Conservation (phyloP, 768 basidiomycete species). For the Asterophora parasitica region DNA sequence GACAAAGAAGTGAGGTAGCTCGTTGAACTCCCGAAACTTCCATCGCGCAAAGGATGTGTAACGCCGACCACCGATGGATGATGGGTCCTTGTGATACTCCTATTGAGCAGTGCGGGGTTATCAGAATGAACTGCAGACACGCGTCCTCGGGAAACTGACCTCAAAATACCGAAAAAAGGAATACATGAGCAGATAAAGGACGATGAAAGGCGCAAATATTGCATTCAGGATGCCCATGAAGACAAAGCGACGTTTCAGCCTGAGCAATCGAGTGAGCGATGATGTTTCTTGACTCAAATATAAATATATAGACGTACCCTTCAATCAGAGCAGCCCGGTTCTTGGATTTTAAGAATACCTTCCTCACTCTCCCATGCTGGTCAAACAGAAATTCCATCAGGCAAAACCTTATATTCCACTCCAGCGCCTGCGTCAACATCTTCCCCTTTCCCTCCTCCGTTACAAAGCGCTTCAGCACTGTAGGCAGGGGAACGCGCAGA, state of each 20-base stretch:
- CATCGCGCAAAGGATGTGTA: conserved; percentile 96
- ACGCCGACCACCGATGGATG: conserved; percentile 84
- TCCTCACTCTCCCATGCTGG: conserved; percentile 80
- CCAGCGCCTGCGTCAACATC: conserved; percentile 82
- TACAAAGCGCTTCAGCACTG: conserved; percentile 46
- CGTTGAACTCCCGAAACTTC: conserved; percentile 99
- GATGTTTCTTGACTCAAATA: neutral
- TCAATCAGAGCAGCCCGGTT: conserved; percentile 75
- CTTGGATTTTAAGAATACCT: conserved; percentile 85
- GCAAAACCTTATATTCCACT: conserved; percentile 97
- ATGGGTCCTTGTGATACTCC: conserved; percentile 99
- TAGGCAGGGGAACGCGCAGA: conserved; percentile 77
- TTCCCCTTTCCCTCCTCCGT: conserved; percentile 60
- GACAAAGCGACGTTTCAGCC: conserved; percentile 80
- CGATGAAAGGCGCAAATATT: conserved; percentile 94
- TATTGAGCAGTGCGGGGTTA: conserved; percentile 25
- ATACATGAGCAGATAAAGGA: conserved; percentile 93
- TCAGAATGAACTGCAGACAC: conserved; percentile 8
- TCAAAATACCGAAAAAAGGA: conserved; percentile 99
- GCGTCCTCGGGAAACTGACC: conserved; percentile 39
- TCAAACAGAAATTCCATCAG: conserved; percentile 96
- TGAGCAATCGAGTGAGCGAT: conserved; percentile 25
- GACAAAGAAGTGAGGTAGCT: conserved; percentile 89
- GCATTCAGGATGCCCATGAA: conserved; percentile 98
- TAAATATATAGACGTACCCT: conserved; percentile 50